Base-by-base conservation (phyloP, 257 asterid genomes). In the Voacanga thouarsii region DNA sequence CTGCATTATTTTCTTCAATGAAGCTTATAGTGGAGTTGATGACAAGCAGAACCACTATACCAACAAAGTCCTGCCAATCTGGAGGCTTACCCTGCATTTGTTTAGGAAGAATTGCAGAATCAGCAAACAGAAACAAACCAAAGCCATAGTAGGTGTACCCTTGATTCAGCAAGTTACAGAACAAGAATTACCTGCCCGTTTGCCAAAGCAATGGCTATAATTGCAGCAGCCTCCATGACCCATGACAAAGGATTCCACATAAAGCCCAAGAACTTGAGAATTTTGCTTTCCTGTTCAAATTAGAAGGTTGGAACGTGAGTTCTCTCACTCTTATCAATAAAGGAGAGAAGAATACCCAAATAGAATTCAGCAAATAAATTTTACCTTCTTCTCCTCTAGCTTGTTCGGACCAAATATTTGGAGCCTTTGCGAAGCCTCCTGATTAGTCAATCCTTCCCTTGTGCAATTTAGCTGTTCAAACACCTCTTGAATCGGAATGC, bases 191-290 rank as follows among this genome's bases (percentile, higher is more conserved):
- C 94, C 85, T 82, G 79, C 81, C 95, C 95, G 76, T 91, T 89
- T 18, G 97, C 90, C 78, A 90, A 57, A 12, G 74, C 85, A 59
- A 91, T 91, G 39, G 97, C 97, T 55, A 91, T 87, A 75, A 91
- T 68, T 12, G 97, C 97, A n/a, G 97, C 97, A 24, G 85, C 84
- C 65, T 89, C 97, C 97, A 91, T 90, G 33, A 89, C 95, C 97
- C 97, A 91, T 41, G 97, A 91, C 43, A 90, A 73, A 8, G 94
- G 97, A 37, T 91, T 91, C 97, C 97, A 91, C 94, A 91, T 91
- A 61, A 91, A 91, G 4, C 97, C 97, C 21, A 91, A 83, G 86
- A 91, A 91, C 76, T 88, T 91, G 28, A 91, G 84, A 33, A 90
- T 3, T 78, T 91, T 91, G 28, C 80, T 89, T 84, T 91, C 97